Percentiles rank a stretch among this genome's conserved stretches.
Conservation (phyloP, 2,329 filamentous ascomycete genomes). For the Penicillium polonicum region DNA sequence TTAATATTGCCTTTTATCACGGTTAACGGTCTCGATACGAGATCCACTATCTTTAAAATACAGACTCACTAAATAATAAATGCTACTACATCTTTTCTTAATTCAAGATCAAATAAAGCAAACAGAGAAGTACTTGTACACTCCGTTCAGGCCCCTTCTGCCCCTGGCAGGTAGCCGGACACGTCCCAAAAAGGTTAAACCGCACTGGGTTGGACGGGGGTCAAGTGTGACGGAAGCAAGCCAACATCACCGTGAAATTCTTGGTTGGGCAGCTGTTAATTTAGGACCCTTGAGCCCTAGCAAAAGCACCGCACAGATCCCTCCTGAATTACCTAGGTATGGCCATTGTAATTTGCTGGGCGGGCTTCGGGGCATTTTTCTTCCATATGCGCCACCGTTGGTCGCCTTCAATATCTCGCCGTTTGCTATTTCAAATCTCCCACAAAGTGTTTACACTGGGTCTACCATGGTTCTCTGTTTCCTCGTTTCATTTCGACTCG, state of each 20-base stretch:
- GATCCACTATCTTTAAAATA: constrained; percentile 2
- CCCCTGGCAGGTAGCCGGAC: constrained; percentile 8
- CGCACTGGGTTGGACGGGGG: not conserved
- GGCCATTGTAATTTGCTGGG: not conserved
- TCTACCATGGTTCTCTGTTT: not conserved
- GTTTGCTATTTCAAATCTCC: not conserved
- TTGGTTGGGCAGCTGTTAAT: not conserved
- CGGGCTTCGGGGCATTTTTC: not conserved
- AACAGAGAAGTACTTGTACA: not conserved
- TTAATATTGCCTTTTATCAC: not conserved
- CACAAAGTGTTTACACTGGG: too few species aligned
- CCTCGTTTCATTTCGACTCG: not conserved
- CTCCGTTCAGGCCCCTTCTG: not conserved
- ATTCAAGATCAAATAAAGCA: not conserved
- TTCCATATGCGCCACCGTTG: constrained; percentile 2
- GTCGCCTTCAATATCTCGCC: not conserved
- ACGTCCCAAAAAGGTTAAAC: constrained; percentile 7
- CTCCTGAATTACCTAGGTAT: not conserved
- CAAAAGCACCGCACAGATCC: not conserved
- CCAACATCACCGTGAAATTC: not conserved
- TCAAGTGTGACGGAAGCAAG: constrained; percentile 6
- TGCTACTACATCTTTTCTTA: not conserved
- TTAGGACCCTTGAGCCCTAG: not conserved
- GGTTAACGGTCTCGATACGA: not conserved
- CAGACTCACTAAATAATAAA: not conserved